These are phyloP conservation scores for Isabelozyma rhagii DNA, from an alignment of 805 yeast species.

Conservation along the genomic window DNA sequence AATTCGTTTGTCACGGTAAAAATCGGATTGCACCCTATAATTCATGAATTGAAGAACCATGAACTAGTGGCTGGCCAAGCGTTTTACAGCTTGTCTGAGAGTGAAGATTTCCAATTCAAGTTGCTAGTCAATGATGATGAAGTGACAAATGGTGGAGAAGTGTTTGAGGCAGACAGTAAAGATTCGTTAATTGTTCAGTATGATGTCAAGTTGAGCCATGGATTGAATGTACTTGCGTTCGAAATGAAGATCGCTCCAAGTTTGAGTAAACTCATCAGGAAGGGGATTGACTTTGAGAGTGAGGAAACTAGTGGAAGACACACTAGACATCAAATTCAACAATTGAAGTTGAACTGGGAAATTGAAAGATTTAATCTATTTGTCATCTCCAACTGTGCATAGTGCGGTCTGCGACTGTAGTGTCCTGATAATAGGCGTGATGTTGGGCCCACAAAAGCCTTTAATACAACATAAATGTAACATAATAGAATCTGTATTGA, in stretches of 20 bases:
- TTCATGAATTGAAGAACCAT: constrained; percentile 27
- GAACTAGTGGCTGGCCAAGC: constrained; percentile 33
- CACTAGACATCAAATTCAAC: constrained; percentile 45
- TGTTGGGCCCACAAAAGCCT: constrained; percentile 9
- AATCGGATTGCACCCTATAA: constrained; percentile 30
- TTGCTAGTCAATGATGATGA: constrained; percentile 38
- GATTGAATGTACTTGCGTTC: constrained; percentile 36
- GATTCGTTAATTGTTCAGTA: constrained; percentile 25
- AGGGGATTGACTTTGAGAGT: constrained; percentile 17
- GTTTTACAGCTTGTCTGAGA: constrained; percentile 26
- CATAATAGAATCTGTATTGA: constrained; percentile 1
- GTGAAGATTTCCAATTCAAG: constrained; percentile 41
- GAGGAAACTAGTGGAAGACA: constrained; percentile 37
- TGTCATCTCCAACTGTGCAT: constrained; percentile 21
- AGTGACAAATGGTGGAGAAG: constrained; percentile 28
- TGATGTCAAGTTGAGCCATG: constrained; percentile 38
- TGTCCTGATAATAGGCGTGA: too few relatives aligned
- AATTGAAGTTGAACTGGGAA: constrained; percentile 44
- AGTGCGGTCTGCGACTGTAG: too few relatives aligned
- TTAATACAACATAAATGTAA: not conserved
- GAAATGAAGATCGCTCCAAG: constrained; percentile 41
- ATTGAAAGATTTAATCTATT: constrained; percentile 37
- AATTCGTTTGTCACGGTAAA: constrained; percentile 32
- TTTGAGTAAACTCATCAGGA: constrained; percentile 34
- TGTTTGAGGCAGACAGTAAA: constrained; percentile 18